Evolutionary conservation across 2,329 filamentous ascomycete species (phyloP).

Genomic region (Sclerotinia glacialis): DNA sequence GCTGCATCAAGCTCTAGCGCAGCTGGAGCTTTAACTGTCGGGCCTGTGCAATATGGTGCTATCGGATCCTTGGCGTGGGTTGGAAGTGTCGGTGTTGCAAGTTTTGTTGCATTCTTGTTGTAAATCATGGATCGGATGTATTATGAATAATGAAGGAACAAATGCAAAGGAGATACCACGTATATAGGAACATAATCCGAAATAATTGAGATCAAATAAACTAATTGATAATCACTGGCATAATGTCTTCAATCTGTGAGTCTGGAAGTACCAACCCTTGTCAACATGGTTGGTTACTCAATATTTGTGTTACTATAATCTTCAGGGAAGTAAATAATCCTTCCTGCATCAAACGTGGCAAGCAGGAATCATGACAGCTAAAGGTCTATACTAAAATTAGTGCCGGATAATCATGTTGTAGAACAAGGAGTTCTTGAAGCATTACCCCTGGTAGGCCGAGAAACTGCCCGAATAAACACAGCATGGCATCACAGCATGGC

Average conservation of each 20-base stretch:
- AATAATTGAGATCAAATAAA: slow-evolving; percentile 9
- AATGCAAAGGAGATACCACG: not conserved
- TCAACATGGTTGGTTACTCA: not conserved
- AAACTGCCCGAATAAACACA: not conserved
- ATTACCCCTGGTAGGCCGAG: not conserved
- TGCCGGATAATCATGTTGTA: not conserved
- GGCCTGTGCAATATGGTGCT: slow-evolving; percentile 16
- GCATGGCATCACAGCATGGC: not conserved
- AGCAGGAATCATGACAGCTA: not conserved
- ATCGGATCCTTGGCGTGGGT: slow-evolving; percentile 26
- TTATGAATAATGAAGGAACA: slow-evolving; percentile 13
- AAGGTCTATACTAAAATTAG: not conserved
- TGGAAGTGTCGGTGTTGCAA: slow-evolving; percentile 25
- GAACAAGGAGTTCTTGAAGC: not conserved
- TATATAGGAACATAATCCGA: not conserved
- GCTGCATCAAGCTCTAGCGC: slow-evolving; percentile 20
- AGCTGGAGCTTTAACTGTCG: slow-evolving; percentile 17
- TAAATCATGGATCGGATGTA: slow-evolving; percentile 18
- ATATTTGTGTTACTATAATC: not conserved
- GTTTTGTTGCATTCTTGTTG: slow-evolving; percentile 26
- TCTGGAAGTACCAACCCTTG: not conserved
- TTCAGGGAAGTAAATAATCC: not conserved
- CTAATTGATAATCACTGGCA: not conserved
- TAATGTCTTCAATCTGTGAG: not conserved
- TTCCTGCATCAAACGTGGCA: not conserved